Percentiles rank a stretch among this genome's conserved stretches.
Evolutionary conservation across 805 yeast species (phyloP).

Genomic region (Cyberlindnera galapagoensis): DNA sequence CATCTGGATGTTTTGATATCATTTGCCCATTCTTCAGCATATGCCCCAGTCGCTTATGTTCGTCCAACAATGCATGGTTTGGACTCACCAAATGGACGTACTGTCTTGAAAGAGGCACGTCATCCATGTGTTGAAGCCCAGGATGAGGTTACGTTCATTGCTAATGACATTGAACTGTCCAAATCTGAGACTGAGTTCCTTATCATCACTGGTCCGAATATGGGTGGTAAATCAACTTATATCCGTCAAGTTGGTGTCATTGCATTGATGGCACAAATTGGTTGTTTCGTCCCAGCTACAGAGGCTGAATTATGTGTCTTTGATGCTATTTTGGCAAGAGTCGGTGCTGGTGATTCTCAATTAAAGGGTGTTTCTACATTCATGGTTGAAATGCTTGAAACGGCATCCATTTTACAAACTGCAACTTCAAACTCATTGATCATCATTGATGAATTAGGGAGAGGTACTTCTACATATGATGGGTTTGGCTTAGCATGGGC

Average conservation of each 20-base stretch:
- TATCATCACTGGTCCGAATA: constrained; percentile 92
- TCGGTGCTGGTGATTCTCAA: constrained; percentile 99
- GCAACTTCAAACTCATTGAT: constrained; percentile 76
- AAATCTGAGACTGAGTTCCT: constrained; percentile 58
- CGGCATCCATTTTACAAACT: constrained; percentile 76
- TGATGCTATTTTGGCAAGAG: constrained; percentile 90
- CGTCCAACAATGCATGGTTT: constrained; percentile 65
- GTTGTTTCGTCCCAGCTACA: constrained; percentile 79
- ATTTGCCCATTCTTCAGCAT: constrained; percentile 78
- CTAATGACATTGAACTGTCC: constrained; percentile 75
- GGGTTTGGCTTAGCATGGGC: constrained; percentile 99
- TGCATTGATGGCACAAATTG: constrained; percentile 81
- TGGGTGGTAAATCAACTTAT: constrained; percentile 97
- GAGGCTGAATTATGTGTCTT: constrained; percentile 77
- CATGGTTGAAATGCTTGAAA: constrained; percentile 94
- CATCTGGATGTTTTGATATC: constrained; percentile 77
- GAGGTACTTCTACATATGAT: constrained; percentile 78
- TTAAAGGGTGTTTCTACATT: constrained; percentile 95
- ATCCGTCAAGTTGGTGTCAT: constrained; percentile 87
- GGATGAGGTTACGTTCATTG: constrained; percentile 83
- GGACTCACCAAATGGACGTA: constrained; percentile 36
- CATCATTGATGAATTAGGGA: constrained; percentile 90
- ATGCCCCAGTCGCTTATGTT: constrained; percentile 77
- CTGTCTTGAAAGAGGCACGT: constrained; percentile 66
- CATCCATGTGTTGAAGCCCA: constrained; percentile 95